phyloP scores from a whole-genome alignment of 805 yeast genomes.

The Saccharomycopsis selenospora region DNA sequence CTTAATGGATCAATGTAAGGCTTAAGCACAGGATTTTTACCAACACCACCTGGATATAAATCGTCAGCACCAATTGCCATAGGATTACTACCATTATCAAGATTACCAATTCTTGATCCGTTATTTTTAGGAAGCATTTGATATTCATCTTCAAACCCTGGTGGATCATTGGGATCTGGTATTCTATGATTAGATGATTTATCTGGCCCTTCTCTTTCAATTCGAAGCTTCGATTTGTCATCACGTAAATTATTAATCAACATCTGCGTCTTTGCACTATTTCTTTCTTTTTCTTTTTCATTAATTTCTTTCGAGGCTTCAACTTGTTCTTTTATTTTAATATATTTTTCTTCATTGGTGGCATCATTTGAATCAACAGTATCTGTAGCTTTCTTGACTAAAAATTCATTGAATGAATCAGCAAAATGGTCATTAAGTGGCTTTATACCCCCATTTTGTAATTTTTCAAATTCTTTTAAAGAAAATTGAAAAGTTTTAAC shows the following conservation, averaged over 20 bases:
- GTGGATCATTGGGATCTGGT: constrained; percentile 33
- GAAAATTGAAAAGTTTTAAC: constrained; percentile 3
- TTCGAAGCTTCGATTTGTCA: constrained; percentile 2
- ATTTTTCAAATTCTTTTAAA: not conserved
- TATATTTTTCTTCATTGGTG: not conserved
- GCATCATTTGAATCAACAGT: not conserved
- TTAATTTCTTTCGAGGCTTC: not conserved
- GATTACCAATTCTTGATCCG: not conserved
- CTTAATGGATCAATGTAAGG: constrained; percentile 25
- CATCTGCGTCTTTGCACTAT: not conserved
- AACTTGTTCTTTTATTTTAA: not conserved
- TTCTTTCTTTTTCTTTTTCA: not conserved
- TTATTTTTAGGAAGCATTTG: constrained; percentile 22
- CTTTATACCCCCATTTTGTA: not conserved
- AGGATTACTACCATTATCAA: not conserved
- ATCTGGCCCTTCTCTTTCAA: not conserved
- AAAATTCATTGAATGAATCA: constrained; percentile 4
- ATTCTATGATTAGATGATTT: not conserved
- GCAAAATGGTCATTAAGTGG: constrained; percentile 2
- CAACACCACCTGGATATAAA: constrained; percentile 29
- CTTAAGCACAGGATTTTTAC: constrained; percentile 27
- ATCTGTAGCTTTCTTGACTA: constrained; percentile 3
- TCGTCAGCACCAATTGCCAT: constrained; percentile 27
- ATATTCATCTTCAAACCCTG: constrained; percentile 31
- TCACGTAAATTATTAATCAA: not conserved